Evolutionary conservation across 2,329 filamentous ascomycete species (phyloP).

Genomic region (Colletotrichum sp.): DNA sequence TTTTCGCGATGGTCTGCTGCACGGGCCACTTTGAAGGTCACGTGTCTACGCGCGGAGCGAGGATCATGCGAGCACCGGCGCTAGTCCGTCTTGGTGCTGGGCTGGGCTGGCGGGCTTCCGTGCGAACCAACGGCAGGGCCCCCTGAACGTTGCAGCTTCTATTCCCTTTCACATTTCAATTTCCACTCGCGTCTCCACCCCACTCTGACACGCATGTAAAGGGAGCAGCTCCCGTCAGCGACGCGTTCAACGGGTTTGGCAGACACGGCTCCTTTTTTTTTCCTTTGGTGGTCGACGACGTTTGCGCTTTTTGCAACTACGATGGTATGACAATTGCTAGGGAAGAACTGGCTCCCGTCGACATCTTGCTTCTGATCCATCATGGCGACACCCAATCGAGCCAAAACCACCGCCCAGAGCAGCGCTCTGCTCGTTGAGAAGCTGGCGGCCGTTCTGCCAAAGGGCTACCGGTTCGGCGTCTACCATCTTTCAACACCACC

Average conservation of each 20-base stretch:
- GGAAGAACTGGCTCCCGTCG: not conserved
- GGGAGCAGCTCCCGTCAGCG: not conserved
- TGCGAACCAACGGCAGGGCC: not conserved
- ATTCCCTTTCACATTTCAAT: not conserved
- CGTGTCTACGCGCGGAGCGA: conserved; percentile 12
- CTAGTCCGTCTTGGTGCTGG: not conserved
- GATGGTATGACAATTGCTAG: not conserved
- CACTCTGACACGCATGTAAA: conserved; percentile 8
- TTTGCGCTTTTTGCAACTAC: not conserved
- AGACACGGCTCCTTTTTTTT: not conserved
- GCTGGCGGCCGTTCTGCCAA: conserved; percentile 57
- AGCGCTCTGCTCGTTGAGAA: conserved; percentile 36
- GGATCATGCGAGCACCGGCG: conserved; percentile 7
- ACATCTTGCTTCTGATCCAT: conserved; percentile 8
- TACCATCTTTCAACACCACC: conserved; percentile 91
- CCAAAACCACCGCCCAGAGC: conserved; percentile 24
- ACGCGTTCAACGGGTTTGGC: not conserved
- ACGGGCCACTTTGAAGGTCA: conserved; percentile 19
- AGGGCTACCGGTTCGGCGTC: conserved; percentile 65
- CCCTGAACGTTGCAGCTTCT: not conserved
- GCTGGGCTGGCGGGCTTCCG: not conserved
- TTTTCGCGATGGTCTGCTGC: conserved; percentile 16
- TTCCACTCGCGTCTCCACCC: conserved; percentile 1
- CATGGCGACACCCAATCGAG: conserved; percentile 23
- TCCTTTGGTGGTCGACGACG: not conserved